A percentile compares a stretch with the other conserved stretches of the same genome.
Conservation (phyloP, 1,284 basidiomycete species). For the Sanghuangporus weigelae region DNA sequence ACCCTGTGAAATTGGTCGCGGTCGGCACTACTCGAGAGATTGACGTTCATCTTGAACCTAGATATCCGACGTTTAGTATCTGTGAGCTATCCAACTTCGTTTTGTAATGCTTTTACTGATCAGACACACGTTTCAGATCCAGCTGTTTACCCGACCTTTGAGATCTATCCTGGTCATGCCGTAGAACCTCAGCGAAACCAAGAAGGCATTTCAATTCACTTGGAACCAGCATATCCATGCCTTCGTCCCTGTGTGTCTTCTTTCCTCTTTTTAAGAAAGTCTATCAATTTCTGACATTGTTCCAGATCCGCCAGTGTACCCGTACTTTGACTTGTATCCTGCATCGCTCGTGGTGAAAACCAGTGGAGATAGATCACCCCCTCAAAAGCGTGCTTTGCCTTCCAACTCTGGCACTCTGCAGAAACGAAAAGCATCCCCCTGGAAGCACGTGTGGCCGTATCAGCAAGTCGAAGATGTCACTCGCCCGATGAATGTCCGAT, state of each 20-base stretch:
- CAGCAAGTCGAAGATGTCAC: not conserved
- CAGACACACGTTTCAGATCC: conserved; percentile 18
- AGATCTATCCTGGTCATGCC: conserved; percentile 23
- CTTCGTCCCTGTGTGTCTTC: conserved; percentile 2
- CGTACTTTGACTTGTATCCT: conserved; percentile 22
- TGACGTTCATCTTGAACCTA: not conserved
- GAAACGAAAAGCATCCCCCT: not conserved
- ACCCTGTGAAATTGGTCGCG: conserved; percentile 18
- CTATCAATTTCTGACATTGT: not conserved
- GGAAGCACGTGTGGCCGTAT: conserved; percentile 23
- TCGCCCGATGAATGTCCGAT: not conserved
- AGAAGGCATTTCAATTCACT: not conserved
- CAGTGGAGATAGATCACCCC: not conserved
- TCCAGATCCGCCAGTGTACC: conserved; percentile 16
- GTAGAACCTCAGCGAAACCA: conserved; percentile 2
- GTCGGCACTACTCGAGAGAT: not conserved
- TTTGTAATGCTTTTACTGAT: not conserved
- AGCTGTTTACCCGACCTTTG: conserved; percentile 25
- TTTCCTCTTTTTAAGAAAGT: not conserved
- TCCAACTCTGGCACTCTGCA: not conserved
- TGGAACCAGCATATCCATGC: conserved; percentile 8
- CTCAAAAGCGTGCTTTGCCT: not conserved
- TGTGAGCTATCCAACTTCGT: not conserved
- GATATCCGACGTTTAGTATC: not conserved
- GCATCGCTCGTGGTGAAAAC: not conserved